Evolutionary conservation across 164 flowering plant species (phyloP), one percentile per base, ranked within the genome.

Genomic region (Aristolochia californica): DNA sequence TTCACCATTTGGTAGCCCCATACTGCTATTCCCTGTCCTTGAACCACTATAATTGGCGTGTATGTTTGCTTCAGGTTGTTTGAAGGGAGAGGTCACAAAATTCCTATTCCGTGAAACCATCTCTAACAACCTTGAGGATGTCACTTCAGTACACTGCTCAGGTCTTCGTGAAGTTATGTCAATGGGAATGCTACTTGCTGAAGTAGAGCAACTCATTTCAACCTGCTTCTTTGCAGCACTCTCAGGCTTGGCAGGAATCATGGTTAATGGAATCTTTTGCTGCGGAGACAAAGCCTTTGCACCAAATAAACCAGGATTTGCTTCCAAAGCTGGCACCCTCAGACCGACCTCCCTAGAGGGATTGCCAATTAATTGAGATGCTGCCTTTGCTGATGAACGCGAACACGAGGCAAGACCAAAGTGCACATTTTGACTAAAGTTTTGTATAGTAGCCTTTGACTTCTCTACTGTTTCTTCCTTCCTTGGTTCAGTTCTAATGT

Each of bases 1-100:
- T 69, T 64, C 80, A 30, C 77, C 83, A 71, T 80, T 73, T 23
- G 78, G 67, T 63, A 79, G 53, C 4, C 70, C 71, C 64, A 13
- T 34, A 22, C n/a, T n/a, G 48, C 57, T n/a, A 16, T 25, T 58
- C n/a, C 43, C 25, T 26, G 53, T 26, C 16, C 45, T 53, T 45
- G 43, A 47, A 9, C 43, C 15, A 48, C 27, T 21, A 13, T 47
- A 18, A 27, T 27, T 58, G 7, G 2, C 40, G 27, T 43, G 49
- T n/a, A 53, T 17, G 25, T 12, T 24, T 20, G 47, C 38, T 55
- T 68, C 66, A 9, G 67, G 76, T 57, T 68, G 78, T 72, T 70
- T 77, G 27, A 58, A 70, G 63, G 83, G 68, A 14, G 65, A 60
- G 56, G 82, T 73, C 5, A 55, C 48, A 66, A 55, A 63, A 67